Percentiles rank a stretch among this genome's conserved stretches.
These are phyloP conservation scores for Stereum hirsutum DNA, from an alignment of 1,284 basidiomycete genomes.

Conservation along the genomic window DNA sequence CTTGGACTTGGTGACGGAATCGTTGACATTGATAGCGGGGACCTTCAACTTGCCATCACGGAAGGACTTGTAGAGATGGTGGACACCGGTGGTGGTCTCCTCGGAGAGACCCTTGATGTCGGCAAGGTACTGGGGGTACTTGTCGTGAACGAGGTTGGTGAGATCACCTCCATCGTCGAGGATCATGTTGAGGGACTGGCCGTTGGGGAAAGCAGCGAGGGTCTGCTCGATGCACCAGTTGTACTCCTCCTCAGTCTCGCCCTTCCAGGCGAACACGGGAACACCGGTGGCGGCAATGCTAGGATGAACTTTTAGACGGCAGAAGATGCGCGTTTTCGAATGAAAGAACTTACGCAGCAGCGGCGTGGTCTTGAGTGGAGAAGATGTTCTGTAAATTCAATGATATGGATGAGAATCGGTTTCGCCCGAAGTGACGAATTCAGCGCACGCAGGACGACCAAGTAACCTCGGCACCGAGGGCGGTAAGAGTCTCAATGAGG, in stretches of 20 bases:
- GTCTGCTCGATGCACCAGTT: conserved; percentile 98
- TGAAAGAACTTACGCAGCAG: conserved; percentile 70
- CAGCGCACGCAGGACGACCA: conserved; percentile 93
- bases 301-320: no score
- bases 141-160: conserved; percentile 92
- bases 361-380: conserved; percentile 98
- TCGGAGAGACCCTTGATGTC: conserved; percentile 93
- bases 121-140: conserved; percentile 85
- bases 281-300: conserved; percentile 95
- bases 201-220: conserved; percentile 70
- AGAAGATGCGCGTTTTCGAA: background rate
- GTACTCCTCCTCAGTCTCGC: conserved; percentile 99
- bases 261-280: conserved; percentile 99
- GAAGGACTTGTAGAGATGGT: conserved; percentile 98
- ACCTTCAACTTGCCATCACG: conserved; percentile 94
- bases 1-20: conserved; percentile 99
- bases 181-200: conserved; percentile 95
- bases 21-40: conserved; percentile 99
- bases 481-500: conserved; percentile 92
- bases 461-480: conserved; percentile 94
- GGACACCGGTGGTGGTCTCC: conserved; percentile 99
- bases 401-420: conserved; percentile 3
- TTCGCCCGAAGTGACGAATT: conserved; percentile 1
- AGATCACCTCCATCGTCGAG: conserved; percentile 99
- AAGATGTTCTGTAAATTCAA: conserved; percentile 95